Evolutionary conservation across 345 rosid species (phyloP).

Genomic region (Salix brachista): DNA sequence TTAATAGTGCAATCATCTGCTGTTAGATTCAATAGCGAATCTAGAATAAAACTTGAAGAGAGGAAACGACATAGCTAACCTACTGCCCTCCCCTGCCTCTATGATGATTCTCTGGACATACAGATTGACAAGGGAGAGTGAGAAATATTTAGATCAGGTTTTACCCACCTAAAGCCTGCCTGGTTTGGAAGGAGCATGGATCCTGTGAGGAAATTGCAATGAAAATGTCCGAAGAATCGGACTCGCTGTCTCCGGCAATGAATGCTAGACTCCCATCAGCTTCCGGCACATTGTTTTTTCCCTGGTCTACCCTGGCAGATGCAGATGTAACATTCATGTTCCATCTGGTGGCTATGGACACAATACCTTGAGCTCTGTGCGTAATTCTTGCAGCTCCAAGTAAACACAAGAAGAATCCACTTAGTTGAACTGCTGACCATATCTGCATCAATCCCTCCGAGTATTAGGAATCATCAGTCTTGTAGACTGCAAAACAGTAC

Average conservation of each 20-base stretch:
- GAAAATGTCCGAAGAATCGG: slow-evolving; percentile 39
- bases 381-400: slow-evolving; percentile 85
- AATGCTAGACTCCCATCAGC: neutral
- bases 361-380: slow-evolving; percentile 83
- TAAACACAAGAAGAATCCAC: slow-evolving; percentile 71
- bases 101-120: neutral
- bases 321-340: slow-evolving; percentile 53
- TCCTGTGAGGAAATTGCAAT: slow-evolving; percentile 38
- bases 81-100: too few relatives aligned
- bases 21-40: too few relatives aligned
- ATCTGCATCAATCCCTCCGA: slow-evolving; percentile 35
- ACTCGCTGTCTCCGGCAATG: slow-evolving; percentile 14
- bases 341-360: slow-evolving; percentile 67
- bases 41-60: too few relatives aligned
- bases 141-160: neutral
- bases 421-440: slow-evolving; percentile 65
- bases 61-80: too few relatives aligned
- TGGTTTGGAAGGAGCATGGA: slow-evolving; percentile 39
- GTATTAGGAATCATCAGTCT: neutral
- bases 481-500: neutral
- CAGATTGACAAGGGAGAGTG: neutral
- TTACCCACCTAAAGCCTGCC: slow-evolving; percentile 68
- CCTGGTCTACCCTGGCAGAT: slow-evolving; percentile 23
- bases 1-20: neutral
- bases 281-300: slow-evolving; percentile 16